Evolutionary conservation across 495 filamentous ascomycete species (phyloP), one percentile per base, ranked within the genome.

Genomic region (Penicillium pancosmium): DNA sequence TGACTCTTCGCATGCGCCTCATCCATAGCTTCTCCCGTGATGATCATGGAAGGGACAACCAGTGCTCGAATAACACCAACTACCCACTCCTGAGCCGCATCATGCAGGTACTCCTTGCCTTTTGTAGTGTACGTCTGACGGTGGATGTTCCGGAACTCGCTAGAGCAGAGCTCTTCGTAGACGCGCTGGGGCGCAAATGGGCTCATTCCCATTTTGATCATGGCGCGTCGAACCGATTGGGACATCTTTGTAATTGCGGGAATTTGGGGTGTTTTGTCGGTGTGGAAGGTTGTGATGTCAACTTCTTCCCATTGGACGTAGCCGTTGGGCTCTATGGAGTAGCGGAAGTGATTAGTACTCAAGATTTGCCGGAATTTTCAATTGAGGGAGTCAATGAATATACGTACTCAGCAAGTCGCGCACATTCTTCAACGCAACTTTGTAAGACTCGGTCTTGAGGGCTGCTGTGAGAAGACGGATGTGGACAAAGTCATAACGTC

Each of bases 281-380:
- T 71, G 52, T 52, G 57, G 55, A 69, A 62, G 0, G 50, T 55
- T 8, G 58, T 57, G 13, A 44, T 47, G 54, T 74, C 69, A 16
- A 66, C 51, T 44, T 77, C 74, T 57, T 67, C 68, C 74, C 74
- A 77, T 60, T 75, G 74, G 35, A 77, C 59, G 52, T 66, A 71
- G 9, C 74, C 74, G 11, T 65, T 67, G 34, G 68, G 71, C 53
- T 69, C 73, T 75, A 35, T 9, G 16, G 23, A 1, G 23, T 23
- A 23, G 23, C 23, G 4, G 2, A 23, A 23, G 3, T 23, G 23
- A 23, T 23, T 2, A 23, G 23, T 3, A 23, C 4, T 23, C 23
- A 4, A 4, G 2, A 23, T 23, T 23, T 23, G 23, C 3, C 23
- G 1, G 27, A 31, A 8, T 7, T 2, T 31, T 31, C 6, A 9